phyloP scores from a whole-genome alignment of 2,329 filamentous ascomycete genomes.

The Hypoxylon sp. region DNA sequence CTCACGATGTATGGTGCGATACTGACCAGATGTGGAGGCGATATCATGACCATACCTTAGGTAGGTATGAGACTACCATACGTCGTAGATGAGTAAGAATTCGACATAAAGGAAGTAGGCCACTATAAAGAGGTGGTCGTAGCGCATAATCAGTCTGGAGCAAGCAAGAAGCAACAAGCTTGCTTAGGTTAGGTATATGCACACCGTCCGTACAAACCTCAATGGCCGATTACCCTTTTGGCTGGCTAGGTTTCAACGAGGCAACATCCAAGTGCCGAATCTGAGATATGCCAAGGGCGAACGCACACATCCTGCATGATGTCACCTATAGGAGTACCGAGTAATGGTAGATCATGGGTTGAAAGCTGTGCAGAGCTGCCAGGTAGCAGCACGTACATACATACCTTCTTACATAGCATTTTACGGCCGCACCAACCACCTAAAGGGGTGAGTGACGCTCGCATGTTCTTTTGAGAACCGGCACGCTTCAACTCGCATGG shows the following conservation, averaged over 20 bases:
- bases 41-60: not conserved
- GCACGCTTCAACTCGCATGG: not conserved
- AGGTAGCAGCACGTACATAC: not conserved
- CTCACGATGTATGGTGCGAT: not conserved
- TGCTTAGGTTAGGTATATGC: too few species aligned
- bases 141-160: slow-evolving; percentile 9
- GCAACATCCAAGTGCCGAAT: slow-evolving; percentile 39
- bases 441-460: not conserved
- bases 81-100: slow-evolving; percentile 28
- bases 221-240: not conserved
- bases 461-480: slow-evolving; percentile 1
- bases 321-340: slow-evolving; percentile 30
- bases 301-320: slow-evolving; percentile 35
- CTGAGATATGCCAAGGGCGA: slow-evolving; percentile 33
- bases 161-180: not conserved
- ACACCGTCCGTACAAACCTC: not conserved
- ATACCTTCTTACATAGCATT: not conserved
- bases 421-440: not conserved
- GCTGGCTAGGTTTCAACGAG: slow-evolving; percentile 35
- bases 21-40: not conserved
- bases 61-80: not conserved
- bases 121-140: not conserved
- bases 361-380: not conserved
- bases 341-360: slow-evolving; percentile 17
- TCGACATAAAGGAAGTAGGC: slow-evolving; percentile 11